Evolutionary conservation across 2,329 filamentous ascomycete genomes (phyloP), one percentile per base, ranked within the genome.

Genomic region (Shiraia bambusicola): DNA sequence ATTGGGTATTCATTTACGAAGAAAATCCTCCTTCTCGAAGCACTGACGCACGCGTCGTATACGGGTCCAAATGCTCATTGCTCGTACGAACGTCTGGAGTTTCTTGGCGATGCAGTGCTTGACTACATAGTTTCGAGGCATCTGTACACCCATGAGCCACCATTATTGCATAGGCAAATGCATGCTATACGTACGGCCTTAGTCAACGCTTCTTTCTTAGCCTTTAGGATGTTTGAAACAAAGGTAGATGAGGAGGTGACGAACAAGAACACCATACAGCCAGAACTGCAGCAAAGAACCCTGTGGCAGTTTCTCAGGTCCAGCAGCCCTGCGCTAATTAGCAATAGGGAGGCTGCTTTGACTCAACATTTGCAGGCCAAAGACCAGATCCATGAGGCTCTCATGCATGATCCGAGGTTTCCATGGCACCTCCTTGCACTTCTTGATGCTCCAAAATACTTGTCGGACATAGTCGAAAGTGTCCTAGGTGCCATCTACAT

Each of bases 101-200:
- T 93, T 57, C 72, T 96, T 0, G 92, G 92, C 1, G 92, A 97
- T 55, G 81, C 89, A 0, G 74, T 96, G 2, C 79, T 97, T 0
- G 92, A 97, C 66, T 79, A 83, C 54, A 73, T 95, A 40, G 73
- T 96, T 34, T 82, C 88, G 6, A 73, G 71, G 0, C 74, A 70
- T n/a, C 69, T 92, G 5, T 86, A 80, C 63, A 58, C 71, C 0
- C 69, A 76, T 3, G 33, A 81, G 0, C 62, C 66, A 2, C 60
- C 75, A 2, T 67, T 80, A 9, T 65, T 72, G 2, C 78, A 80
- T 35, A 69, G 74, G 34, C 70, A 79, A n/a, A 88, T 97, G 81
- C 89, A 95, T 54, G 71, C 82, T 2, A 72, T 92, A 41, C 84
- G 87, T 42, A 83, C 86, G 1, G 84, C 87, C 0, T 73, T 91